Evolutionary conservation across 768 basidiomycete species (phyloP).

Genomic region (Lactarius deliciosus): DNA sequence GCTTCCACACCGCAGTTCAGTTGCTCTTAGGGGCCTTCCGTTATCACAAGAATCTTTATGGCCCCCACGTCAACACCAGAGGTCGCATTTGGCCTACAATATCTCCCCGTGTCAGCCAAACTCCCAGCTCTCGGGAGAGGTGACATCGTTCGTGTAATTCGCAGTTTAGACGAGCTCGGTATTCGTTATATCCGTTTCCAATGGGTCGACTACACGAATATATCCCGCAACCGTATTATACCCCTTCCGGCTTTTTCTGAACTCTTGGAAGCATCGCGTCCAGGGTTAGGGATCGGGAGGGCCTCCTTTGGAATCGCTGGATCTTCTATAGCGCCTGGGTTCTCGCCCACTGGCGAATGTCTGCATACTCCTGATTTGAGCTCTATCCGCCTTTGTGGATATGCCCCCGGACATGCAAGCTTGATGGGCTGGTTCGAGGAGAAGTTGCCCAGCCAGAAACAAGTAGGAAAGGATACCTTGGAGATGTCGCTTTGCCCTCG

Average conservation of each 20-base stretch:
- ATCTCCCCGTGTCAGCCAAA: constrained; percentile 3
- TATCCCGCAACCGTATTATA: constrained; percentile 57
- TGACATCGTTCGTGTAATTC: not conserved
- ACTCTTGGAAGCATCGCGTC: constrained; percentile 50
- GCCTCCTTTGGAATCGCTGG: constrained; percentile 53
- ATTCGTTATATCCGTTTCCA: constrained; percentile 48
- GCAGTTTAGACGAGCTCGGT: not conserved
- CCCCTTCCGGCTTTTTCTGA: constrained; percentile 54
- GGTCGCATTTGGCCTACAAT: constrained; percentile 16
- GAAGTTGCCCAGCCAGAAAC: constrained; percentile 43
- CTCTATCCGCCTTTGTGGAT: constrained; percentile 52
- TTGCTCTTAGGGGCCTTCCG: not conserved
- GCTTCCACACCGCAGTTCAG: not conserved
- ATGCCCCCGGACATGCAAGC: constrained; percentile 58
- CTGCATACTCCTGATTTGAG: constrained; percentile 56
- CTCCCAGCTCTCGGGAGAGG: constrained; percentile 10
- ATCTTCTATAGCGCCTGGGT: constrained; percentile 47
- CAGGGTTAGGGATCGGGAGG: constrained; percentile 52
- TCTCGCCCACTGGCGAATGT: constrained; percentile 55
- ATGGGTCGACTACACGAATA: constrained; percentile 66
- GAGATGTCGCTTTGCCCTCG: constrained; percentile 60
- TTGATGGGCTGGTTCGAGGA: constrained; percentile 72
- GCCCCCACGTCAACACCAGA: constrained; percentile 1
- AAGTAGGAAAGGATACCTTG: constrained; percentile 38
- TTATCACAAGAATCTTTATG: not conserved